Conservation (phyloP, 495 filamentous ascomycete genomes). For the Neurospora sublineolata region DNA sequence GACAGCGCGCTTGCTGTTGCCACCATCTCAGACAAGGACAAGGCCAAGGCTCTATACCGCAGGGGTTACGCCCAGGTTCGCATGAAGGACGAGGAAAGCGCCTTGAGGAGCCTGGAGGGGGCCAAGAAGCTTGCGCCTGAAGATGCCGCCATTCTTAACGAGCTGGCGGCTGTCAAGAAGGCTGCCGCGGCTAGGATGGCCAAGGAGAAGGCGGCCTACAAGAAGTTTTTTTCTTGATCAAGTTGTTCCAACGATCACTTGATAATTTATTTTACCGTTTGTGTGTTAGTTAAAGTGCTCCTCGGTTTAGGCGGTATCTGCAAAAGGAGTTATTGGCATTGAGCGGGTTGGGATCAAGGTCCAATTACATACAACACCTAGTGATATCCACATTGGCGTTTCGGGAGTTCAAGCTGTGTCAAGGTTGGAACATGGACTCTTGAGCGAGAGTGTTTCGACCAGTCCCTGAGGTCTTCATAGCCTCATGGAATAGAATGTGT, state of each 20-base stretch:
- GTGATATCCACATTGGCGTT: not conserved
- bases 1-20: slow-evolving; percentile 59
- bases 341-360: not conserved
- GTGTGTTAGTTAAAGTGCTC: not conserved
- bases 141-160: slow-evolving; percentile 64
- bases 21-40: slow-evolving; percentile 59
- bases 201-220: slow-evolving; percentile 81
- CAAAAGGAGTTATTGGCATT: not conserved
- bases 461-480: not conserved
- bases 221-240: slow-evolving; percentile 62
- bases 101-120: slow-evolving; percentile 63
- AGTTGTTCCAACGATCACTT: not conserved
- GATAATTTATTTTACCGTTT: not conserved
- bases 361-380: not conserved
- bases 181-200: slow-evolving; percentile 56
- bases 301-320: not conserved
- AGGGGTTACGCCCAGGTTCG: slow-evolving; percentile 61
- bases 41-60: slow-evolving; percentile 79
- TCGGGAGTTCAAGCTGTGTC: not conserved
- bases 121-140: slow-evolving; percentile 63
- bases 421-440: not conserved
- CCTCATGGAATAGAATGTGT: not conserved
- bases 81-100: slow-evolving; percentile 77
- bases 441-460: not conserved
- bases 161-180: slow-evolving; percentile 67